Percentiles rank a stretch among this genome's conserved stretches.
phyloP scores from a whole-genome alignment of 148 eudicot genomes.

The Silene latifolia region DNA sequence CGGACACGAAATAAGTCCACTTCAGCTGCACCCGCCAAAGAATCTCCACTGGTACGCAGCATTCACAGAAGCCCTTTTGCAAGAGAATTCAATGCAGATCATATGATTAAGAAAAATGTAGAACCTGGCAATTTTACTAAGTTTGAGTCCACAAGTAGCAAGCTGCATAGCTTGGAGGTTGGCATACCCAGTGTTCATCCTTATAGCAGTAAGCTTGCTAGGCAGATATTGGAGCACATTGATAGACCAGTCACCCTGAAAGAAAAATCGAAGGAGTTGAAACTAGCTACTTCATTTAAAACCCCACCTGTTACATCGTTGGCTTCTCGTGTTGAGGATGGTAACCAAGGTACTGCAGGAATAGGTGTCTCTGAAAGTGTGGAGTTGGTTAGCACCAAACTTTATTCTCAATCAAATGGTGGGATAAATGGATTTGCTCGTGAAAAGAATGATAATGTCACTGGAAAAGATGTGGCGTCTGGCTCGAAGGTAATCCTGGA shows the following conservation, averaged over 20 bases:
- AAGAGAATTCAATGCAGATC: constrained; percentile 27
- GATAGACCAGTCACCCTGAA: constrained; percentile 56
- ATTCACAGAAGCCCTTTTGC: constrained; percentile 34
- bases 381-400: background rate
- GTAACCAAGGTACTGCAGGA: constrained; percentile 21
- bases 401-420: constrained; percentile 24
- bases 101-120: constrained; percentile 41
- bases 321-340: constrained; percentile 19
- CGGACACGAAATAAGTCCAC: constrained; percentile 46
- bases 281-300: constrained; percentile 50
- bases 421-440: constrained; percentile 25
- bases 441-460: constrained; percentile 29
- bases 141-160: constrained; percentile 21
- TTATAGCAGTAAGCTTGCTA: constrained; percentile 48
- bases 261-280: constrained; percentile 65
- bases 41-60: constrained; percentile 37
- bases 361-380: constrained; percentile 9
- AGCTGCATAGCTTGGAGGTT: constrained; percentile 27
- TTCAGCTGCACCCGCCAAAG: constrained; percentile 50
- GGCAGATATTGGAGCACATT: constrained; percentile 74
- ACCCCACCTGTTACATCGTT: constrained; percentile 37
- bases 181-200: constrained; percentile 34
- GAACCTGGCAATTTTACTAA: constrained; percentile 34
- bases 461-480: constrained; percentile 34
- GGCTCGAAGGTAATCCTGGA: constrained; percentile 28